phyloP scores from a whole-genome alignment of 495 filamentous ascomycete genomes.

The Aspergillus sclerotioniger region DNA sequence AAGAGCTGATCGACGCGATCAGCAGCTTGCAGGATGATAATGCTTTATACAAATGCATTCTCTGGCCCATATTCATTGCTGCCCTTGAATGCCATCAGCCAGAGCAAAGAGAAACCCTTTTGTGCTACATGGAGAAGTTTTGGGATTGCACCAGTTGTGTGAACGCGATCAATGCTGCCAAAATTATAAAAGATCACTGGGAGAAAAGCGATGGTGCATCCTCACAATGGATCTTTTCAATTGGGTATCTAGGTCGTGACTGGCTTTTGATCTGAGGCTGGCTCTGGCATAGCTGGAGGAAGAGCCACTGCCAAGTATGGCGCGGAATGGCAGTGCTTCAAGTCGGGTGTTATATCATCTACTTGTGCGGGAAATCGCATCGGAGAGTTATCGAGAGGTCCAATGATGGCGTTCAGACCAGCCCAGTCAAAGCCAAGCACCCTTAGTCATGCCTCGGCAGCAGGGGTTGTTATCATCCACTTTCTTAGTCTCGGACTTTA shows the following conservation, averaged over 20 bases:
- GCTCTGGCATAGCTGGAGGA: too few relatives aligned
- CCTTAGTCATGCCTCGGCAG: neutral
- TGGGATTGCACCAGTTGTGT: slow-evolving; percentile 39
- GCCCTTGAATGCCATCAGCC: slow-evolving; percentile 44
- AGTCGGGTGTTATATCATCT: too few relatives aligned
- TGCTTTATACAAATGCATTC: slow-evolving; percentile 52
- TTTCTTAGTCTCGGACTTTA: neutral
- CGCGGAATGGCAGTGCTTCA: too few relatives aligned
- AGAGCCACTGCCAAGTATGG: too few relatives aligned
- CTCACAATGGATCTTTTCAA: slow-evolving; percentile 39
- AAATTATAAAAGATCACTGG: slow-evolving; percentile 25
- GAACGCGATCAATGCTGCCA: slow-evolving; percentile 35
- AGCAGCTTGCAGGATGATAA: slow-evolving; percentile 43
- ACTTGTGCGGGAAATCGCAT: too few relatives aligned
- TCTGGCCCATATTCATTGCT: slow-evolving; percentile 58
- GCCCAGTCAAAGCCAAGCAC: too few relatives aligned
- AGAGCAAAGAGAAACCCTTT: slow-evolving; percentile 29
- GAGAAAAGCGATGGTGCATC: slow-evolving; percentile 11
- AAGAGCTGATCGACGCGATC: slow-evolving; percentile 44
- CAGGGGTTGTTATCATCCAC: neutral
- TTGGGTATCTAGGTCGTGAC: slow-evolving; percentile 34
- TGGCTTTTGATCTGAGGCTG: slow-evolving; percentile 38
- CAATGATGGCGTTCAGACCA: too few relatives aligned
- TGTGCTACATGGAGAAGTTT: slow-evolving; percentile 32
- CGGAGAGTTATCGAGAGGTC: too few relatives aligned